Evolutionary conservation across 164 flowering plant species (phyloP), one percentile per base, ranked within the genome.

Genomic region (Taxillus chinensis): DNA sequence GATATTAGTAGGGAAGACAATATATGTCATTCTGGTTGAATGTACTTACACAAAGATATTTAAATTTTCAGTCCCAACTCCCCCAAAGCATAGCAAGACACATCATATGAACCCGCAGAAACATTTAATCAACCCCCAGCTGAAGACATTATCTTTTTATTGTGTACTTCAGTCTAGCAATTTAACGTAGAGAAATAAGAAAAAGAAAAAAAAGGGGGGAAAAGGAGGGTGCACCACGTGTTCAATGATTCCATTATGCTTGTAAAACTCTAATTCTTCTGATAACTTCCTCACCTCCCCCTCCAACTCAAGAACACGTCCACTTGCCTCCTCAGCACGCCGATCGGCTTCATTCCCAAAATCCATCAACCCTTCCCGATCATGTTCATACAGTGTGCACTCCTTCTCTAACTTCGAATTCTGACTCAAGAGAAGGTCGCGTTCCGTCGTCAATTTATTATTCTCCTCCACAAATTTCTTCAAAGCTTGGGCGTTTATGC

Each of bases 341-440:
- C 83, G 86, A 62, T 95, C 97, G 0, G 95, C 91, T 69, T 93
- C 97, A 49, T 93, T 86, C 45, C 90, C 95, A 68, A 89, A 93
- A 41, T 93, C 99, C 99, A 93, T 90, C 74, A 90, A 70, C 0
- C 82, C 91, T 60, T 90, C 97, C 14, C 97, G 72, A 56, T 93
- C 99, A 6, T 67, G 86, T 38, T 90, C 88, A 59, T 87, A 93
- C 11, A 93, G 74, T 1, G 85, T 69, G 61, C 92, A 85, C 74
- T 91, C 98, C 56, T 59, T 78, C 75, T 92, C 89, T 92, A 76
- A 86, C 64, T 68, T 89, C 1, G 68, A 63, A 62, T 89, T 79
- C 67, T 87, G 80, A 39, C 17, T 64, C 75, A 81, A 62, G 43
- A 89, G 71, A 55, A 71, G 71, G 39, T 66, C 53, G 57, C 92